Conservation (phyloP, 2,329 filamentous ascomycete genomes). For the Monilinia aucupariae region DNA sequence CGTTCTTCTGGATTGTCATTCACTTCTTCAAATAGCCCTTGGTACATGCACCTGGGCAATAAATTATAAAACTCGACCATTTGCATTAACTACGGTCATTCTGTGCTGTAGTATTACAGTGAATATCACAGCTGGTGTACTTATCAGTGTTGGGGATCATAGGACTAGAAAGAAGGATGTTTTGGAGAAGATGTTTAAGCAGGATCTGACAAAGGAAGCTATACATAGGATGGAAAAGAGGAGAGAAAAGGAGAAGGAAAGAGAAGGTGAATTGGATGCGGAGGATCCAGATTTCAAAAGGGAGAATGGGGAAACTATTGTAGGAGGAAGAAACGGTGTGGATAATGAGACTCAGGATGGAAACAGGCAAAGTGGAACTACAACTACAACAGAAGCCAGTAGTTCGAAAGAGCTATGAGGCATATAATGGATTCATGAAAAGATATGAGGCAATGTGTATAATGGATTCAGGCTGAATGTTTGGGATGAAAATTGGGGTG, state of each 20-base stretch:
- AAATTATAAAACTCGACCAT: constrained; percentile 60
- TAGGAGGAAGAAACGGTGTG: not conserved
- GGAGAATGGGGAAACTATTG: not conserved
- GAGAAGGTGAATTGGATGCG: not conserved
- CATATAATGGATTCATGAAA: not conserved
- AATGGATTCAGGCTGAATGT: not conserved
- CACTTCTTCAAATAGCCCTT: constrained; percentile 71
- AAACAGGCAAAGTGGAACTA: not conserved
- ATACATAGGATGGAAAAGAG: constrained; percentile 42
- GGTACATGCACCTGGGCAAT: constrained; percentile 77
- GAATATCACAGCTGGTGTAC: constrained; percentile 69
- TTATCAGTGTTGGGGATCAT: constrained; percentile 72
- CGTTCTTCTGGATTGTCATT: constrained; percentile 74
- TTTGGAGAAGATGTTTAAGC: constrained; percentile 67
- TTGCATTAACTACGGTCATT: constrained; percentile 73
- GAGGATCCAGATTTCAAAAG: not conserved
- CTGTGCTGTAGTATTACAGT: constrained; percentile 72
- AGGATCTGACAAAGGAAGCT: constrained; percentile 65
- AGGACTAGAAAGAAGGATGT: constrained; percentile 82
- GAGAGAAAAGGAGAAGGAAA: constrained; percentile 23
- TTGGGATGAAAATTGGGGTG: not conserved
- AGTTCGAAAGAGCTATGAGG: not conserved
- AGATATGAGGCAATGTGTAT: not conserved
- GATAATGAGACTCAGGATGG: not conserved
- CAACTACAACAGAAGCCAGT: not conserved